Percentiles rank a stretch among this genome's conserved stretches.
Evolutionary conservation across 176 grass and related monocot species (phyloP).

Genomic region (Coix lacrymajobi): DNA sequence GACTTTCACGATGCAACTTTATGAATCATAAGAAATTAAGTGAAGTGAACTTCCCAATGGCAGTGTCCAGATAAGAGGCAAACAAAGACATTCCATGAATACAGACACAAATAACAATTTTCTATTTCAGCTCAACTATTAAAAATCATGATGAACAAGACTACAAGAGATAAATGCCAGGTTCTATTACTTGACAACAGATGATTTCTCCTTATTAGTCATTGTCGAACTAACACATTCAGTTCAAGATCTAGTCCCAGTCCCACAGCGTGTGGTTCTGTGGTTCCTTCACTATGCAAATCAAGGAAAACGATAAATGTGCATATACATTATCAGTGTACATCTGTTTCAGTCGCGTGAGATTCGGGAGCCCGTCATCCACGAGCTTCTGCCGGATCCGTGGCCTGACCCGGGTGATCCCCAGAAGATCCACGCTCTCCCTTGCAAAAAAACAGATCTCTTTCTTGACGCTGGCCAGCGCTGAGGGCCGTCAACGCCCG

Average conservation of each 20-base stretch:
- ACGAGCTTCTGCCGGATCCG: slow-evolving; percentile 59
- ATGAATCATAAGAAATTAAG: background rate
- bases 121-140: background rate
- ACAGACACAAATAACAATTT: background rate
- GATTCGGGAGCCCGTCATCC: slow-evolving; percentile 42
- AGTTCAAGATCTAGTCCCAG: too few species aligned
- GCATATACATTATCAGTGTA: slow-evolving; percentile 52
- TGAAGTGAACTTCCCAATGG: too few species aligned
- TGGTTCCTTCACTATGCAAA: background rate
- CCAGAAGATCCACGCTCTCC: slow-evolving; percentile 42
- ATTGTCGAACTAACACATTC: background rate
- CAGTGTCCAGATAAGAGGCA: too few species aligned
- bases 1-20: background rate
- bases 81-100: too few species aligned
- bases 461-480: background rate
- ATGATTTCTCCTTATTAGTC: background rate
- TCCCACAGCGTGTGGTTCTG: background rate
- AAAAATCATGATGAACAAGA: background rate
- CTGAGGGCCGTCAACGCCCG: background rate
- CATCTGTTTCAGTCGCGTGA: slow-evolving; percentile 53
- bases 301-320: background rate
- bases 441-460: background rate
- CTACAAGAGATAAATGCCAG: background rate
- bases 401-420: slow-evolving; percentile 48
- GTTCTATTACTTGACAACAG: background rate